Conservation (phyloP, 2,329 filamentous ascomycete genomes). For the Onygenales sp. region DNA sequence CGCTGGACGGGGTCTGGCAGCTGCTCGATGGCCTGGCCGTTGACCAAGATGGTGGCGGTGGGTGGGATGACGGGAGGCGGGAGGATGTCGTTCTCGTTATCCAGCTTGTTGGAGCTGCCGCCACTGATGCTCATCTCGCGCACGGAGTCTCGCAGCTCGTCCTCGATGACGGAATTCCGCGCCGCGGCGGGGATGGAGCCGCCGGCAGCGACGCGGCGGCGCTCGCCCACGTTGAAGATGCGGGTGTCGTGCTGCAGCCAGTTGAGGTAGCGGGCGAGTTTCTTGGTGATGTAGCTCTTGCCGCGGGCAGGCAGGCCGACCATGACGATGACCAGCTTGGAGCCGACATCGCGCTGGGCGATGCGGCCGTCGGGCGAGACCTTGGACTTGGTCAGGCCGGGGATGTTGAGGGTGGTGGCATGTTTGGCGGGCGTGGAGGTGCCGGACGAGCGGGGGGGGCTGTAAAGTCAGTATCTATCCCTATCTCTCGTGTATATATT, state of each 20-base stretch:
- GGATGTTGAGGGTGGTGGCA: constrained; percentile 92
- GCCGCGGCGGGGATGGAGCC: constrained; percentile 15
- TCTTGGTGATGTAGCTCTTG: constrained; percentile 99
- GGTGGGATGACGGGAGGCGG: constrained; percentile 33
- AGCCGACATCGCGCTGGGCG: constrained; percentile 83
- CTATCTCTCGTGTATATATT: no score
- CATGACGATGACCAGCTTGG: constrained; percentile 97
- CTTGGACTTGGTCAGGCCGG: constrained; percentile 88
- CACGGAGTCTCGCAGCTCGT: constrained; percentile 34
- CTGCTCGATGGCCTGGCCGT: constrained; percentile 40
- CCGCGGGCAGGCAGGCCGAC: constrained; percentile 89
- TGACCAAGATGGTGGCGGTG: constrained; percentile 49
- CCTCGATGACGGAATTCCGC: constrained; percentile 23
- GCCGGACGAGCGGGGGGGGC: constrained; percentile 59
- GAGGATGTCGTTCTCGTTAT: constrained; percentile 22
- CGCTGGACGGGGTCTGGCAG: constrained; percentile 6
- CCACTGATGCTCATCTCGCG: constrained; percentile 33
- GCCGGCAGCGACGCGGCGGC: constrained; percentile 66
- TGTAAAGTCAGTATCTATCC: constrained; percentile 22
- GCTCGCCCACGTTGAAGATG: constrained; percentile 96
- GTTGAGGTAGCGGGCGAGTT: constrained; percentile 86
- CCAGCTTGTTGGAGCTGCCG: constrained; percentile 16
- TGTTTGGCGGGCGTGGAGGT: constrained; percentile 66
- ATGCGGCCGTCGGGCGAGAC: constrained; percentile 95
- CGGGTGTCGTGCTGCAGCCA: constrained; percentile 94